phyloP scores from a whole-genome alignment of 2,329 filamentous ascomycete genomes.

The Arthroderma uncinatum region DNA sequence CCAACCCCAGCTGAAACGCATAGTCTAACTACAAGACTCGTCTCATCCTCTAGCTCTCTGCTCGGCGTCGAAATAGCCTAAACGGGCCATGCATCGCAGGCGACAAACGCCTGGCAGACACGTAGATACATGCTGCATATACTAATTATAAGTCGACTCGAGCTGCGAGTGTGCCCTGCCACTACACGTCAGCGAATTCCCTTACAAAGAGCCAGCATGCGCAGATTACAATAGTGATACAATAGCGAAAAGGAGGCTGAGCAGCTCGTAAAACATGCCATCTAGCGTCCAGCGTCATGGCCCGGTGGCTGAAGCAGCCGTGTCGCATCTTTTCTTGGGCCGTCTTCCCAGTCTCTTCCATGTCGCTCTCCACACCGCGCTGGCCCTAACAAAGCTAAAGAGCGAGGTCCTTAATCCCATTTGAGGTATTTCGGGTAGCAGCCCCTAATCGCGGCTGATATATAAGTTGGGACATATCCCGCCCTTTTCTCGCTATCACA shows the following conservation, averaged over 20 bases:
- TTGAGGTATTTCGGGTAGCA: not conserved
- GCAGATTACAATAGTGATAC: no score
- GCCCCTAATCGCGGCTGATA: not conserved
- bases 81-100: no score
- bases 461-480: no score
- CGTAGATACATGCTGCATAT: not conserved
- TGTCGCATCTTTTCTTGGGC: not conserved
- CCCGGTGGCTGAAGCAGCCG: not conserved
- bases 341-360: not conserved
- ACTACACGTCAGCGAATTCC: not conserved
- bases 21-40: not conserved
- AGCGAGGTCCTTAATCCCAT: conserved; percentile 1
- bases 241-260: no score
- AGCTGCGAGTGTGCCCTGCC: not conserved
- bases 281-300: not conserved
- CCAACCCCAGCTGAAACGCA: not conserved
- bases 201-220: no score
- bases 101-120: not conserved
- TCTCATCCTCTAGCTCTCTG: not conserved
- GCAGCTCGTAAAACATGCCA: not conserved
- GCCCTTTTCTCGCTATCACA: not conserved
- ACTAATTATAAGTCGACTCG: not conserved
- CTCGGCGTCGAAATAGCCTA: not conserved
- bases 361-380: not conserved
- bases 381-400: not conserved